phyloP scores from a whole-genome alignment of 148 eudicot species.

The Vaccinium darrowii region DNA sequence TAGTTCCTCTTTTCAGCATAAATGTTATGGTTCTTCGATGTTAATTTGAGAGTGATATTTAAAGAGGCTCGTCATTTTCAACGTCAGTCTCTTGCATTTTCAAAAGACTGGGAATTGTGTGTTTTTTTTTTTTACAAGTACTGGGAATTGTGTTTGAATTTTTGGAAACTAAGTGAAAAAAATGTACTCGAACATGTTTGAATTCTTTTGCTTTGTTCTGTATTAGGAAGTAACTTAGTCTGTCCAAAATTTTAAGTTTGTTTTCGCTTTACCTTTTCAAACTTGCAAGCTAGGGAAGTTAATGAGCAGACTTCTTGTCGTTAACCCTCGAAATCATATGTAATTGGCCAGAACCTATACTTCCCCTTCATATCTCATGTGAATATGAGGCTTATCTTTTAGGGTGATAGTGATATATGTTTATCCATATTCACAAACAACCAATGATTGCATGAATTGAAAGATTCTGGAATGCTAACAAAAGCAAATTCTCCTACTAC shows the following conservation, averaged over 20 bases:
- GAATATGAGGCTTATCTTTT: background rate
- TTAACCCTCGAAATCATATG: background rate
- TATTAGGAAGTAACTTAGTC: background rate
- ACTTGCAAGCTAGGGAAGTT: background rate
- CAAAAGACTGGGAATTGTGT: background rate
- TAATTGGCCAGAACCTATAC: background rate
- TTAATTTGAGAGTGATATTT: background rate
- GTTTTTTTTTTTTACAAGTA: background rate
- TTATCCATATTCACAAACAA: background rate
- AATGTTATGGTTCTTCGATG: background rate
- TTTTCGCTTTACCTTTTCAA: background rate
- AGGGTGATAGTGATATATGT: background rate
- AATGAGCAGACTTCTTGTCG: background rate
- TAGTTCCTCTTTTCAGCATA: background rate
- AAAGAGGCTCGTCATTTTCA: conserved; percentile 3
- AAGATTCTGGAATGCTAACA: background rate
- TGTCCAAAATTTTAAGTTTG: background rate
- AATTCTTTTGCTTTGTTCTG: background rate
- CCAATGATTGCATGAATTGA: background rate
- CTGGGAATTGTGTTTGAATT: background rate
- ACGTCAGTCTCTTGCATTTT: conserved; percentile 7
- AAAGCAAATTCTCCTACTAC: background rate
- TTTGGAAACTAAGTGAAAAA: background rate
- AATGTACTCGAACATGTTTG: background rate
- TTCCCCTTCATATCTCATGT: background rate